Conservation (phyloP, 2,329 filamentous ascomycete genomes). For the Colletotrichum sp. region DNA sequence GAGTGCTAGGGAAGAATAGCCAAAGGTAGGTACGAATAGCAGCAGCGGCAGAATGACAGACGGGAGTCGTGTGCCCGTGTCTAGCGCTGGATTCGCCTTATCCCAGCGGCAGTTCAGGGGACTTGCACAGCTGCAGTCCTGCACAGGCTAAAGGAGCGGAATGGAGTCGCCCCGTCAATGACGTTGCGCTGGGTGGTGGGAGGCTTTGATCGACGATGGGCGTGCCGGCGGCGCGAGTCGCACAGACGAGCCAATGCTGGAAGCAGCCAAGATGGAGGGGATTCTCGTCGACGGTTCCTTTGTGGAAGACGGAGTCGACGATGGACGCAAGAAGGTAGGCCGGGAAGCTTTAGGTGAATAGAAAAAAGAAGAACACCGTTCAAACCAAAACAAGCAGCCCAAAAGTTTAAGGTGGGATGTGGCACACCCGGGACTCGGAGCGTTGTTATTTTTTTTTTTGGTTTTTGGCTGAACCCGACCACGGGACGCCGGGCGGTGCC, state of each 20-base stretch:
- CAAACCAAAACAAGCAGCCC: background rate
- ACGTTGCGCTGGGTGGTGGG: conserved; percentile 3
- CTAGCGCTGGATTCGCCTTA: background rate
- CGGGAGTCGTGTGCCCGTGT: background rate
- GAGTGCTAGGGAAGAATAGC: background rate
- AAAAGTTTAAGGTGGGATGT: background rate
- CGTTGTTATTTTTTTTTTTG: conserved; percentile 1
- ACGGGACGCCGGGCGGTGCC: conserved; percentile 12
- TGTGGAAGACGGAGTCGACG: background rate
- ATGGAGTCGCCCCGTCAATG: conserved; percentile 21
- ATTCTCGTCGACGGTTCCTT: background rate
- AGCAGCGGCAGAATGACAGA: background rate
- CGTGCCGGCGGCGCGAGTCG: background rate
- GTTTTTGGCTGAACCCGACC: conserved; percentile 1
- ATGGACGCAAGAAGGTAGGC: background rate
- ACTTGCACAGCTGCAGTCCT: background rate
- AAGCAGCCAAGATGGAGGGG: background rate
- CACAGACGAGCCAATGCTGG: conserved; percentile 3
- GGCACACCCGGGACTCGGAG: background rate
- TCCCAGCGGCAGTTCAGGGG: background rate
- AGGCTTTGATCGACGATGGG: conserved; percentile 11
- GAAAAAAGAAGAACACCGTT: background rate
- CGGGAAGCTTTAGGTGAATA: background rate
- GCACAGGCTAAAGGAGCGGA: conserved; percentile 12
- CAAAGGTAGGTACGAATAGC: background rate